These are phyloP conservation scores for Symbiodinium pilosum DNA, from an alignment of 73 alveolate genomes.

Conservation along the genomic window DNA sequence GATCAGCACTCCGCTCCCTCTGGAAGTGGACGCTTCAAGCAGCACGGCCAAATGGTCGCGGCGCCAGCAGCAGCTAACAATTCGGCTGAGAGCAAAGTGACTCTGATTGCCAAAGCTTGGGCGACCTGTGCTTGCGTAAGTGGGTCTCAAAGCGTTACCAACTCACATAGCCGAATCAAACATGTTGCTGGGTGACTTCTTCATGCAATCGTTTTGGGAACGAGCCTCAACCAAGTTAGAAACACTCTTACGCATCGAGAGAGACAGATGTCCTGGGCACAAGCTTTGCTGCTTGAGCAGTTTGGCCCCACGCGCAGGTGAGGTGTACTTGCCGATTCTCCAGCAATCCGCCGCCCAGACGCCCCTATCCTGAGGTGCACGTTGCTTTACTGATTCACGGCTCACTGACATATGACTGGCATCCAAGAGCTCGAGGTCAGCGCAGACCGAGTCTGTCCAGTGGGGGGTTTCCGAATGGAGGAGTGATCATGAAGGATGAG, in stretches of 20 bases:
- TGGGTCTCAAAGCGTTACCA: no score
- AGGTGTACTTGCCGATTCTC: constrained; percentile 12
- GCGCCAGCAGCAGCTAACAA: constrained; percentile 16
- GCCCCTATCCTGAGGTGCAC: constrained; percentile 32
- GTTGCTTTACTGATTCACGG: no score
- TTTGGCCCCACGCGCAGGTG: constrained; percentile 9
- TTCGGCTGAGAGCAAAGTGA: background rate
- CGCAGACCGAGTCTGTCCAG: constrained; percentile 14
- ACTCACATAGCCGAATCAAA: no score
- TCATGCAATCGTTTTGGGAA: no score
- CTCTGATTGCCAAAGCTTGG: no score
- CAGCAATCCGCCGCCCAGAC: constrained; percentile 1
- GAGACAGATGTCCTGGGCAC: background rate
- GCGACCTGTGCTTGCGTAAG: no score
- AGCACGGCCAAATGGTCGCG: constrained; percentile 49
- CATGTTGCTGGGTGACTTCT: no score
- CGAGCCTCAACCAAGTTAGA: background rate
- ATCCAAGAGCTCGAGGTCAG: constrained; percentile 5
- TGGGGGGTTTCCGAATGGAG: constrained; percentile 51
- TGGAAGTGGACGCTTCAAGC: constrained; percentile 15
- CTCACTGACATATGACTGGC: background rate
- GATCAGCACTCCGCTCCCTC: background rate
- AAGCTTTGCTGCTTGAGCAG: background rate
- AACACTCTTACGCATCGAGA: background rate
- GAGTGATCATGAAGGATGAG: background rate